phyloP scores from a whole-genome alignment of 1,284 basidiomycete genomes.

The Boletus sp. region DNA sequence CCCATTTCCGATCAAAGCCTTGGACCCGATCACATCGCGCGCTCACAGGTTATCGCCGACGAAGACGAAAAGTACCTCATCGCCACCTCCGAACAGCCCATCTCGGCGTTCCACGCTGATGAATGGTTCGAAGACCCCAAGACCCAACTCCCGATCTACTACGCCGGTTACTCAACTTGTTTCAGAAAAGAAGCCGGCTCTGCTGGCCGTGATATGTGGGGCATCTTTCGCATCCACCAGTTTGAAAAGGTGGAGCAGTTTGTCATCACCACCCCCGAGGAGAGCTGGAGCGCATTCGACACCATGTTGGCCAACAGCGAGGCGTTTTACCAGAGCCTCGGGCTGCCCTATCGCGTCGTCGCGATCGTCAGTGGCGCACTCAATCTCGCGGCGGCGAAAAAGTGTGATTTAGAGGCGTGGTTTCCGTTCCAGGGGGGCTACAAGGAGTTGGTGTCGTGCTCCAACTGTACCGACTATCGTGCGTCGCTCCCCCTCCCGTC shows the following conservation, averaged over 20 bases:
- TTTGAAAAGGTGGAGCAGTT: conserved; percentile 99
- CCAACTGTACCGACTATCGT: conserved; percentile 96
- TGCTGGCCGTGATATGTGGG: conserved; percentile 98
- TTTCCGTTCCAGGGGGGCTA: conserved; percentile 97
- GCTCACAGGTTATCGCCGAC: conserved; percentile 68
- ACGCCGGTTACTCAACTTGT: conserved; percentile 88
- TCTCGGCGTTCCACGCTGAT: conserved; percentile 91
- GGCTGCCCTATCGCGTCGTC: conserved; percentile 87
- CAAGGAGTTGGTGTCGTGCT: conserved; percentile 93
- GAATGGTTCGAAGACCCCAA: conserved; percentile 97
- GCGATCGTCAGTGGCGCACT: conserved; percentile 96
- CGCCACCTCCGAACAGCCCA: conserved; percentile 97
- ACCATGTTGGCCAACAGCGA: conserved; percentile 87
- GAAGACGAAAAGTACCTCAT: conserved; percentile 99
- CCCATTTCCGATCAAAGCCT: not conserved
- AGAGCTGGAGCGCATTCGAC: conserved; percentile 94
- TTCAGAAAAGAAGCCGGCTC: conserved; percentile 99
- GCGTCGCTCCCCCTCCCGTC: conserved; percentile 34
- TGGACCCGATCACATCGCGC: not conserved
- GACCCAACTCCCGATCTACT: conserved; percentile 85
- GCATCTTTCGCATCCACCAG: conserved; percentile 99
- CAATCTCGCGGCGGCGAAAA: conserved; percentile 95
- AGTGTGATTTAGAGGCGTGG: conserved; percentile 98
- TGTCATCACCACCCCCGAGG: conserved; percentile 89
- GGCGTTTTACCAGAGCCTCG: conserved; percentile 94